Conservation (phyloP, 2,329 filamentous ascomycete genomes). For the Ophiostoma quercus region DNA sequence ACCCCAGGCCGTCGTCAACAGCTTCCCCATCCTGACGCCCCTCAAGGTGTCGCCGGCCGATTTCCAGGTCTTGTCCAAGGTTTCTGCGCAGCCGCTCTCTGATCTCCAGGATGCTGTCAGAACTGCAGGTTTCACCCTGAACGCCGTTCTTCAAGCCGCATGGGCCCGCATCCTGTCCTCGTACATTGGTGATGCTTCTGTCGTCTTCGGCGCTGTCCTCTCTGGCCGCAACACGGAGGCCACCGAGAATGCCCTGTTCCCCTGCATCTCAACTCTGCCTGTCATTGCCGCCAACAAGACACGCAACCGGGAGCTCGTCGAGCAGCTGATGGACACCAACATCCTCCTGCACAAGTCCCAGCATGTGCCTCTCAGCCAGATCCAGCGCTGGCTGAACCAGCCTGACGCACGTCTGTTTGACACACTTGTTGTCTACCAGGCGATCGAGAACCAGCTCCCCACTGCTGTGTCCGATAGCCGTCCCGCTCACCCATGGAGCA, state of each 20-base stretch:
- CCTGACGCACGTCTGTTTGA: conserved; percentile 69
- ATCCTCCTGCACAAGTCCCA: conserved; percentile 62
- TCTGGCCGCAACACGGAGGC: conserved; percentile 64
- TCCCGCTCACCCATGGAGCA: conserved; percentile 47
- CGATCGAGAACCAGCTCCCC: conserved; percentile 35
- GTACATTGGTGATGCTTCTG: conserved; percentile 67
- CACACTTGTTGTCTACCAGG: conserved; percentile 80
- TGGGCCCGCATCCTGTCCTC: conserved; percentile 72
- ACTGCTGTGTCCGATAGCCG: neutral
- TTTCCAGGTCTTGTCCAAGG: conserved; percentile 32
- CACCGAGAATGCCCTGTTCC: conserved; percentile 60
- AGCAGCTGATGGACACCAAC: conserved; percentile 61
- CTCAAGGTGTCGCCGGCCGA: conserved; percentile 40
- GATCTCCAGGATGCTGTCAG: conserved; percentile 54
- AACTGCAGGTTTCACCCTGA: conserved; percentile 61
- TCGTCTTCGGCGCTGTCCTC: conserved; percentile 75
- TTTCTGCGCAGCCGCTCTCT: conserved; percentile 38
- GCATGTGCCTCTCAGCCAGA: conserved; percentile 62
- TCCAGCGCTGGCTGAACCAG: conserved; percentile 65
- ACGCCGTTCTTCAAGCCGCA: conserved; percentile 68
- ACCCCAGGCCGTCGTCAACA: conserved; percentile 52
- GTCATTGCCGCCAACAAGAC: conserved; percentile 53
- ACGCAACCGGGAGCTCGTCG: conserved; percentile 54
- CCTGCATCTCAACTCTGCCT: conserved; percentile 77
- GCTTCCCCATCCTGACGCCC: conserved; percentile 73